Percentiles rank a stretch among this genome's conserved stretches.
These are phyloP conservation scores for Lotus japonicus DNA, from an alignment of 306 rosid genomes.

Conservation along the genomic window DNA sequence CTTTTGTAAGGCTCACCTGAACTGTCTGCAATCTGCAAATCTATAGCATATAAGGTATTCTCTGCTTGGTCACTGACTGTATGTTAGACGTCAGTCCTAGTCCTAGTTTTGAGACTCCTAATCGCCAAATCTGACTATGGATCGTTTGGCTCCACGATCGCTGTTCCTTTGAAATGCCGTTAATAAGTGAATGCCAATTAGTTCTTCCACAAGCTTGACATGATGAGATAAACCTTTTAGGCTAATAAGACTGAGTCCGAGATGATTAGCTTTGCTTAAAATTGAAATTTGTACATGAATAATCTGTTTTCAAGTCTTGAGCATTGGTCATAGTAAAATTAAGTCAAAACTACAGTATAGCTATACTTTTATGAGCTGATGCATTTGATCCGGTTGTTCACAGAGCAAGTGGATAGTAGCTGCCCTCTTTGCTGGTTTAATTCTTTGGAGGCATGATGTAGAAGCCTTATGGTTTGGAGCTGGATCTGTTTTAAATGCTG, in stretches of 20 bases:
- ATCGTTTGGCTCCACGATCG: neutral
- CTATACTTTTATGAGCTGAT: slow-evolving; percentile 6
- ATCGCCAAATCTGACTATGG: neutral
- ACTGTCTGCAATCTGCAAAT: neutral
- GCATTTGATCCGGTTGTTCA: slow-evolving; percentile 19
- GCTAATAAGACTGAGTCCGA: neutral
- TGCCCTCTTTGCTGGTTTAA: slow-evolving; percentile 43
- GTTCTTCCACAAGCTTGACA: neutral
- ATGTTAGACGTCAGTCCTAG: neutral
- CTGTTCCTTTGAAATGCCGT: neutral
- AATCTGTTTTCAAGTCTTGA: neutral
- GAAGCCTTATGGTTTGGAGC: slow-evolving; percentile 69
- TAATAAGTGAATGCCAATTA: neutral
- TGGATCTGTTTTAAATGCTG: slow-evolving; percentile 60
- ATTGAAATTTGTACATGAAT: neutral
- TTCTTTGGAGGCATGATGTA: slow-evolving; percentile 78
- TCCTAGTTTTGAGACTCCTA: neutral
- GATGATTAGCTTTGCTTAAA: neutral
- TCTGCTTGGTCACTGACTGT: neutral
- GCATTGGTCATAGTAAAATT: neutral
- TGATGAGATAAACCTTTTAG: neutral
- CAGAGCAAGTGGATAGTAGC: slow-evolving; percentile 91
- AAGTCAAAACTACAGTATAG: neutral
- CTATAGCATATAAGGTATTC: neutral
- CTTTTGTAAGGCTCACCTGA: no score